Percentiles rank a stretch among this genome's conserved stretches.
Conservation (phyloP, 176 grass and related monocot genomes). For the Thinopyrum elongatum region DNA sequence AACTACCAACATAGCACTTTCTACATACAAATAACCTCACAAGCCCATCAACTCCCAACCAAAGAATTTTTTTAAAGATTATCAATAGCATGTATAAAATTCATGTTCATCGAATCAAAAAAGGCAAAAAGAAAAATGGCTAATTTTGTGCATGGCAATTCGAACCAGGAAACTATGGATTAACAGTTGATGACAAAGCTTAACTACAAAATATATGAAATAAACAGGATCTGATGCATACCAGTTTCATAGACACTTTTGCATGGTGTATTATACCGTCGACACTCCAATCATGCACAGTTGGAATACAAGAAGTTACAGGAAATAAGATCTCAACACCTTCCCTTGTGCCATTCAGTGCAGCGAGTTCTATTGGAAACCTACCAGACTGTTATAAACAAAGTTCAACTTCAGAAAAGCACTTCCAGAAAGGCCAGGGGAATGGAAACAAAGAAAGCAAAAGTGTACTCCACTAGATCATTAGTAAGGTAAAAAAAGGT, state of each 20-base stretch:
- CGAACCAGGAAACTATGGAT: neutral
- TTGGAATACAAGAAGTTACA: conserved; percentile 1
- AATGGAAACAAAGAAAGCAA: neutral
- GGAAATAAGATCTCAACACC: conserved; percentile 1
- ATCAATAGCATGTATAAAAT: neutral
- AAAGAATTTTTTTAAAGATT: neutral
- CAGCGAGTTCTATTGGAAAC: neutral
- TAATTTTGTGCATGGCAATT: neutral
- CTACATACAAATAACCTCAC: neutral
- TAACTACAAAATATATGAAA: neutral
- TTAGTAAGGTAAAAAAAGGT: neutral
- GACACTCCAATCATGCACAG: neutral
- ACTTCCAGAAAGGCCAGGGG: neutral
- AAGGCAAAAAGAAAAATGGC: neutral
- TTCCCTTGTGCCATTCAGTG: neutral
- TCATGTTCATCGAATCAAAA: neutral
- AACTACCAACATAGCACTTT: neutral
- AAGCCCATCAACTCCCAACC: neutral
- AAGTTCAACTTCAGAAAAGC: neutral
- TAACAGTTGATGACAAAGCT: neutral
- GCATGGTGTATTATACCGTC: neutral
- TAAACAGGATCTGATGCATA: neutral
- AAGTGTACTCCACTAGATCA: neutral
- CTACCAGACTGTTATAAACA: neutral
- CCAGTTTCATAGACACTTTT: neutral